Conservation (phyloP, 2,329 filamentous ascomycete genomes). For the Didymella arachidicola region DNA sequence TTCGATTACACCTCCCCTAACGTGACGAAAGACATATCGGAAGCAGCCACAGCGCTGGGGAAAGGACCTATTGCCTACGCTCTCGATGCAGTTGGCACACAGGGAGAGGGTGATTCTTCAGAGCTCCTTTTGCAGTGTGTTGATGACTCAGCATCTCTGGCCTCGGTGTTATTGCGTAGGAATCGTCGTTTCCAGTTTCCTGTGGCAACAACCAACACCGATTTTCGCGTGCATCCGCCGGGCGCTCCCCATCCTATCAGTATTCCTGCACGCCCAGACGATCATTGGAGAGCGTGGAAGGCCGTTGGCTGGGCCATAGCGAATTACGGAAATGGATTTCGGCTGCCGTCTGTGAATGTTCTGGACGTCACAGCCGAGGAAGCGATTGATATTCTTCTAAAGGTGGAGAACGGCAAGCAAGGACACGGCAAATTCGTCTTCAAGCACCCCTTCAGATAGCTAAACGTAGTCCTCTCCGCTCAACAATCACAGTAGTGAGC, state of each 20-base stretch:
- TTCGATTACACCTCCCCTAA: background rate
- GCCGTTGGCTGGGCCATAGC: background rate
- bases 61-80: background rate
- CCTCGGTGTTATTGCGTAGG: background rate
- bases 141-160: background rate
- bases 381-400: background rate
- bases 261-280: background rate
- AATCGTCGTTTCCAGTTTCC: background rate
- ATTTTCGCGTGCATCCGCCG: background rate
- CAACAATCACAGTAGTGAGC: background rate
- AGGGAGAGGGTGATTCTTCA: background rate
- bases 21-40: background rate
- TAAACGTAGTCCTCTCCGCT: background rate
- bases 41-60: background rate
- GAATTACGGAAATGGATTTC: background rate
- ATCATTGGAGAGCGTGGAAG: background rate
- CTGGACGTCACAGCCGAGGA: background rate
- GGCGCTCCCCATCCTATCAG: background rate
- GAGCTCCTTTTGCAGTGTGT: background rate
- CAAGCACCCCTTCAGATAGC: background rate
- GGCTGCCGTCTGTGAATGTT: background rate
- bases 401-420: background rate
- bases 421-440: background rate
- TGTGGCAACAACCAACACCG: background rate
- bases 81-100: background rate